phyloP scores from a whole-genome alignment of 2,329 filamentous ascomycete species.

The Exserohilum rostratum region DNA sequence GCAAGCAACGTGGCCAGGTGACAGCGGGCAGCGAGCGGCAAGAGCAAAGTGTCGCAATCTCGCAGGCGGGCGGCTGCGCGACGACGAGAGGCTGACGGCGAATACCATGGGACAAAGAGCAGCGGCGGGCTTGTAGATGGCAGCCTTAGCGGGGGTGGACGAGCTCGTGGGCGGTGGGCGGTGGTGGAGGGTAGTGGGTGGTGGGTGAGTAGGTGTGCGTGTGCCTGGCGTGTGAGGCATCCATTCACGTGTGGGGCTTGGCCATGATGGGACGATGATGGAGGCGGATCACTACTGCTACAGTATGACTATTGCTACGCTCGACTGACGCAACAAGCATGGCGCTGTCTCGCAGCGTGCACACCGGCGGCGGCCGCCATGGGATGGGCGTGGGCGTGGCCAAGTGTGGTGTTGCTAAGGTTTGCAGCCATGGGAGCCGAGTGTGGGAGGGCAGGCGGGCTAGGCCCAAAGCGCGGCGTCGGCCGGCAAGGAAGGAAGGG shows the following conservation, averaged over 20 bases:
- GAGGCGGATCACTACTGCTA: neutral
- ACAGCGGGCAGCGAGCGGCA: slow-evolving; percentile 11
- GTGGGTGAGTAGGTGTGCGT: too few relatives aligned
- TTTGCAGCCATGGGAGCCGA: slow-evolving; percentile 1
- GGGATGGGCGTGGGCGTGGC: slow-evolving; percentile 18
- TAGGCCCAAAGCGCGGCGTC: slow-evolving; percentile 16
- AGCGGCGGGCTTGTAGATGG: slow-evolving; percentile 5
- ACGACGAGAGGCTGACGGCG: neutral
- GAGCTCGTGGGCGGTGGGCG: too few relatives aligned
- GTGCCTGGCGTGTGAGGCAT: too few relatives aligned
- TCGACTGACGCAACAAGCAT: slow-evolving; percentile 13
- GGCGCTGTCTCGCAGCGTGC: slow-evolving; percentile 3
- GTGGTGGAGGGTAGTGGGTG: too few relatives aligned
- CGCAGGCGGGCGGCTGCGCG: neutral
- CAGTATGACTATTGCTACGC: too few relatives aligned
- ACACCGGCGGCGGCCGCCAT: slow-evolving; percentile 6
- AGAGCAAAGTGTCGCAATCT: neutral
- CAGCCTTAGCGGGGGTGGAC: neutral
- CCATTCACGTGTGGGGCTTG: too few relatives aligned
- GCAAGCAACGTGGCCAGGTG: slow-evolving; percentile 1
- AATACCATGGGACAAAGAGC: slow-evolving; percentile 6
- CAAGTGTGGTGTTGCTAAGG: neutral
- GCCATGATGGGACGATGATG: neutral
- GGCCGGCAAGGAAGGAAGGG: neutral
- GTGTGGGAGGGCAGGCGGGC: slow-evolving; percentile 3